Percentiles rank a stretch among this genome's conserved stretches.
Conservation (phyloP, 768 basidiomycete species). For the Tylopilus sp. region DNA sequence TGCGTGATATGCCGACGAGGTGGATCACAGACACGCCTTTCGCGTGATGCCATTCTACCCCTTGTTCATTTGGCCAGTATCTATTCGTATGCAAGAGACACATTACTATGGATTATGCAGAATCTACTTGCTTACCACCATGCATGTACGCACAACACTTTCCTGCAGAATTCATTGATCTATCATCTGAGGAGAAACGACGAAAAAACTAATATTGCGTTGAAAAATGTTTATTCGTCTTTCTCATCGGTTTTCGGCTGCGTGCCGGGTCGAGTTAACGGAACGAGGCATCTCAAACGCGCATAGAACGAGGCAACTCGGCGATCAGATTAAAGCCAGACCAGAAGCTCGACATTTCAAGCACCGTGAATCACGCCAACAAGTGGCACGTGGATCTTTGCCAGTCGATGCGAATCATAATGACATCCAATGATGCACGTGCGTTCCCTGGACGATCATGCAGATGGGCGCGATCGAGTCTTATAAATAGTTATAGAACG, state of each 20-base stretch:
- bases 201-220: too few relatives aligned
- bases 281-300: neutral
- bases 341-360: too few relatives aligned
- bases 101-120: neutral
- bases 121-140: neutral
- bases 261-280: neutral
- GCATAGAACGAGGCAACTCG: neutral
- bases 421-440: too few relatives aligned
- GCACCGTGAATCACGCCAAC: too few relatives aligned
- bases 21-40: constrained; percentile 58
- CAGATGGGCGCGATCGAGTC: too few relatives aligned
- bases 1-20: constrained; percentile 48
- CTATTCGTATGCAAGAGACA: neutral
- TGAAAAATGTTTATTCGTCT: too few relatives aligned
- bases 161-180: neutral
- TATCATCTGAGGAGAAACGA: too few relatives aligned
- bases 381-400: too few relatives aligned
- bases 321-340: too few relatives aligned
- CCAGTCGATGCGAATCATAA: too few relatives aligned
- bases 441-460: neutral
- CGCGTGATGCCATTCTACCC: constrained; percentile 9
- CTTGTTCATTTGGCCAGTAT: neutral
- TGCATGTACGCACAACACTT: neutral
- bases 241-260: neutral
- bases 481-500: too few relatives aligned